phyloP scores from a whole-genome alignment of 73 alveolate genomes.

The Blepharisma stoltei region DNA sequence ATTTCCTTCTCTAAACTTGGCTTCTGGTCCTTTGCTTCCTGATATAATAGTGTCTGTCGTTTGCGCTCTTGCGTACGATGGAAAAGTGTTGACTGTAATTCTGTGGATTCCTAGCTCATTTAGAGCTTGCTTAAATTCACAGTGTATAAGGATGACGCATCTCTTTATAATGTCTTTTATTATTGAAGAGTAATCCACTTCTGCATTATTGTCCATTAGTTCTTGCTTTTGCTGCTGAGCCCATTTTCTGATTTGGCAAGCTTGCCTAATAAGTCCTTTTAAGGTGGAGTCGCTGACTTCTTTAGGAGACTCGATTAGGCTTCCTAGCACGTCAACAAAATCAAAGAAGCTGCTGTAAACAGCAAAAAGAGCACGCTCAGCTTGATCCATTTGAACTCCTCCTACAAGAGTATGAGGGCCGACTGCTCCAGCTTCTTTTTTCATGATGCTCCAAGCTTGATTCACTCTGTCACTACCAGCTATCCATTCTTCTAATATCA shows the following conservation, averaged over 20 bases:
- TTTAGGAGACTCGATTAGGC: neutral
- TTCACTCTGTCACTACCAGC: neutral
- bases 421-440: constrained; percentile 27
- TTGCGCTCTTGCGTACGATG: neutral
- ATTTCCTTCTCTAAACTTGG: neutral
- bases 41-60: neutral
- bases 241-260: constrained; percentile 27
- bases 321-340: constrained; percentile 13
- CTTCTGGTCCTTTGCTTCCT: neutral
- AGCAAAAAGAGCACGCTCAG: constrained; percentile 22
- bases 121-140: neutral
- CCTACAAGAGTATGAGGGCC: constrained; percentile 11
- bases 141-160: neutral
- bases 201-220: neutral
- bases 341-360: constrained; percentile 4
- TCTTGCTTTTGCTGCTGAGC: constrained; percentile 21
- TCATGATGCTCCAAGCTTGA: constrained; percentile 15
- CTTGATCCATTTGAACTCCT: constrained; percentile 13
- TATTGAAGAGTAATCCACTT: constrained; percentile 5
- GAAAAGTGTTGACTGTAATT: neutral
- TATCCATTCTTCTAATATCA: constrained; percentile 8
- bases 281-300: neutral
- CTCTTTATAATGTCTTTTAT: neutral
- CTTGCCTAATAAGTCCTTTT: constrained; percentile 11
- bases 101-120: constrained; percentile 11